phyloP scores from a whole-genome alignment of 805 yeast genomes.

The Candida easanensis region DNA sequence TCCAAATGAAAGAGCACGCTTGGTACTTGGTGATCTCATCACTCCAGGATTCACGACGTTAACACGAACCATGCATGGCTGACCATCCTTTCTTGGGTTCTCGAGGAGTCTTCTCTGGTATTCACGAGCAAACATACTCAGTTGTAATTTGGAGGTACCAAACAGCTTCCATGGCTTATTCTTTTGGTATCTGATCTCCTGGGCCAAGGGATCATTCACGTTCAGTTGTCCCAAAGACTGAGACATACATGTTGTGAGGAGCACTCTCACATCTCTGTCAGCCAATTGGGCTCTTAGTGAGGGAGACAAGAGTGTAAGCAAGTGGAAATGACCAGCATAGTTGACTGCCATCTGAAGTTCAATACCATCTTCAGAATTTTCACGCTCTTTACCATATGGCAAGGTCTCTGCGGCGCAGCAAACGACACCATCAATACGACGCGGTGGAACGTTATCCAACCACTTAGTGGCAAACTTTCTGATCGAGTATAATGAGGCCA shows the following conservation, averaged over 20 bases:
- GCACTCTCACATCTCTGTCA: constrained; percentile 86
- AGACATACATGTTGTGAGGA: constrained; percentile 75
- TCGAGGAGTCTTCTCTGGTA: constrained; percentile 62
- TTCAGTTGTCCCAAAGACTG: constrained; percentile 73
- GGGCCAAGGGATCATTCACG: constrained; percentile 62
- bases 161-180: constrained; percentile 69
- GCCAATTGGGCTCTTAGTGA: constrained; percentile 87
- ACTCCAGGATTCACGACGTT: constrained; percentile 88
- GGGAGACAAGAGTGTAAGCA: constrained; percentile 78
- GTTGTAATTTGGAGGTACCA: constrained; percentile 78
- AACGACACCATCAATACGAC: constrained; percentile 86
- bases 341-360: constrained; percentile 84
- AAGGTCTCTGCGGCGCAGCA: constrained; percentile 83
- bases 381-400: constrained; percentile 68
- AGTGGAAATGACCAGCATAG: constrained; percentile 77
- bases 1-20: constrained; percentile 77
- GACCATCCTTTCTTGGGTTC: constrained; percentile 66
- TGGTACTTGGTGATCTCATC: constrained; percentile 83
- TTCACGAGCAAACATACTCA: constrained; percentile 75
- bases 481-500: constrained; percentile 67
- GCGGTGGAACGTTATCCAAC: constrained; percentile 87
- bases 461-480: constrained; percentile 91
- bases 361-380: constrained; percentile 73
- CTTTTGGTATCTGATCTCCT: constrained; percentile 52
- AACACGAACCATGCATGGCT: constrained; percentile 66